These are phyloP conservation scores for Kwoniella sp. DNA, from an alignment of 768 basidiomycete species.

Conservation along the genomic window DNA sequence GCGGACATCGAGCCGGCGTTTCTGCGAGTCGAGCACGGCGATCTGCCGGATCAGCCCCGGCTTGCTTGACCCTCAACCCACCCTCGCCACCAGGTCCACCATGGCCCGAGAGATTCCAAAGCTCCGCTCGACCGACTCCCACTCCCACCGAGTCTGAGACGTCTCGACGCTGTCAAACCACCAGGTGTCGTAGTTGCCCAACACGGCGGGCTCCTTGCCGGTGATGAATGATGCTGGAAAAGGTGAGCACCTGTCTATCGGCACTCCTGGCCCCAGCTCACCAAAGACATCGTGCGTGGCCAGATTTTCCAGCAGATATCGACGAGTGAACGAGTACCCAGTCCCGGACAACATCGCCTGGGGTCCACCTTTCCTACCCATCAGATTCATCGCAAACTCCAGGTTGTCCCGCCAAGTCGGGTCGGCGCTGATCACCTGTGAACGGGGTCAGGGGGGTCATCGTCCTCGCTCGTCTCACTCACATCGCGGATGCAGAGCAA, in stretches of 20 bases:
- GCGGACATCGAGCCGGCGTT: conserved; percentile 25
- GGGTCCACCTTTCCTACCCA: conserved; percentile 35
- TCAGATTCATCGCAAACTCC: conserved; percentile 38
- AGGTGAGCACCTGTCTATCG: not conserved
- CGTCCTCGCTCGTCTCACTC: too few relatives aligned
- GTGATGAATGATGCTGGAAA: conserved; percentile 33
- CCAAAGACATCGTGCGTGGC: conserved; percentile 39
- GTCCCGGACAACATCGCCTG: conserved; percentile 25
- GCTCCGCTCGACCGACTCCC: conserved; percentile 32
- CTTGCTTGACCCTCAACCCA: conserved; percentile 1
- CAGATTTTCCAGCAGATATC: conserved; percentile 37
- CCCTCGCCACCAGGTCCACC: conserved; percentile 32
- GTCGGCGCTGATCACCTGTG: conserved; percentile 35
- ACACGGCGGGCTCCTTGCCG: conserved; percentile 33
- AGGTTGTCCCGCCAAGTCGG: conserved; percentile 34
- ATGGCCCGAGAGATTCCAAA: conserved; percentile 30
- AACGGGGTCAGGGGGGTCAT: not conserved
- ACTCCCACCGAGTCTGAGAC: conserved; percentile 34
- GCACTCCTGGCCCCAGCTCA: conserved; percentile 9
- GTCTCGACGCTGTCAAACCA: conserved; percentile 40
- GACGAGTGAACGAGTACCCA: conserved; percentile 29
- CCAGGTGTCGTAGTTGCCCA: conserved; percentile 36
- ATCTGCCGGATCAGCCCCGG: conserved; percentile 6
- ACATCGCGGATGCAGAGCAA: conserved; percentile 37
- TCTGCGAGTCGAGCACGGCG: conserved; percentile 25